Conservation (phyloP, 345 rosid genomes). For the Eucalyptus sideroxylon region DNA sequence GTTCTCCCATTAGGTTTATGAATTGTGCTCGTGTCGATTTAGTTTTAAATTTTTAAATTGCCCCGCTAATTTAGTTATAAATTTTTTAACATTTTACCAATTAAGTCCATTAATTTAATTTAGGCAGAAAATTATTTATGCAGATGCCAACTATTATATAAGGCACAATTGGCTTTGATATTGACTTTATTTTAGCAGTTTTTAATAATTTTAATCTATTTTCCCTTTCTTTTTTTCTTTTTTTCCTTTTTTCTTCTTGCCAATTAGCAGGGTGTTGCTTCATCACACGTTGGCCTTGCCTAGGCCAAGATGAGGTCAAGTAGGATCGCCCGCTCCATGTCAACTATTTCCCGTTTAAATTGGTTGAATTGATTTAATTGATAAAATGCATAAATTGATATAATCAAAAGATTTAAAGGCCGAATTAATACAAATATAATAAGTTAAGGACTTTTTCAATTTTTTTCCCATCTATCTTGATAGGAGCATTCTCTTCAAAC, state of each 20-base stretch:
- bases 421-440: rapidly evolving
- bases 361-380: rapidly evolving
- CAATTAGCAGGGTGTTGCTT: too few species aligned
- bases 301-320: neutral
- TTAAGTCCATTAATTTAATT: rapidly evolving
- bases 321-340: rapidly evolving
- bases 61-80: rapidly evolving
- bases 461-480: neutral
- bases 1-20: neutral
- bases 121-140: too few species aligned
- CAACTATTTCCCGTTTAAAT: rapidly evolving
- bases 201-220: too few species aligned
- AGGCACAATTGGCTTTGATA: rapidly evolving
- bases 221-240: too few species aligned
- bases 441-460: neutral
- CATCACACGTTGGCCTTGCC: neutral
- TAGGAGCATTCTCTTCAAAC: neutral
- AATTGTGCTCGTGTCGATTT: rapidly evolving
- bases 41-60: too few species aligned
- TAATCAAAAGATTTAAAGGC: rapidly evolving
- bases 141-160: rapidly evolving
- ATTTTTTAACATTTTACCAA: rapidly evolving
- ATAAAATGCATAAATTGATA: too few species aligned
- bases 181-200: neutral
- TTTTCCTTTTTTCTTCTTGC: rapidly evolving